Evolutionary conservation across 768 basidiomycete genomes (phyloP), one percentile per base, ranked within the genome.

Genomic region (Peribolospora baueri): DNA sequence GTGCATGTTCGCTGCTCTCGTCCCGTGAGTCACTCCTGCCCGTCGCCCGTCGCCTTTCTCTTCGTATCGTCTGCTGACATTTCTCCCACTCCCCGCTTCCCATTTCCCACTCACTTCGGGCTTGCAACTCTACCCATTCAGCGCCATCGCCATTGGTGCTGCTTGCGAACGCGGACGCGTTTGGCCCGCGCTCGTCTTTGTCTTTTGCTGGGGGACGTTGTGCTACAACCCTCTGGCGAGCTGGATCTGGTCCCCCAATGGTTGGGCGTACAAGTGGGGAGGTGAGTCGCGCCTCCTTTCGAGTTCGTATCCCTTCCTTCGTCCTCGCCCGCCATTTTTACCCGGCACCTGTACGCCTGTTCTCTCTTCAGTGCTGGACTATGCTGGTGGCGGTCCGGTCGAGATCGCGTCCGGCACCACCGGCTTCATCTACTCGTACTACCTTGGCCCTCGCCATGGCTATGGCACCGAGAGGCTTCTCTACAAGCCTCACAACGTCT

Each of bases 351-450:
- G 49, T 14, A 10, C 46, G 10, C 46, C 46, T 14, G 14, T 14
- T 40, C 41, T 38, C 51, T 42, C 8, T 38, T 43, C 57, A 37
- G 59, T 62, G 1, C 80, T 86, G 54, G 84, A 88, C 65, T 90
- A 91, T 58, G 90, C 90, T 7, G 90, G 90, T 39, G 91, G 91
- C 53, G 90, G 86, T 8, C 91, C 91, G 25, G 87, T 98, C 58
- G 90, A 98, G 65, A 95, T 98, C 61, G 82, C 82, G 13, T 90
- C 86, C 11, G 91, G 91, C 50, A 79, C 79, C 0, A 87, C 86
- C 1, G 91, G 84, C 2, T 75, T 97, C 42, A 90, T 90, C 59
- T 88, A 71, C 64, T 70, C 82, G 37, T 69, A 87, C 62, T 93
- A 81, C 66, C 80, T 98, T 42, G 90, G 91, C 46, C 85, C 82